phyloP scores from a whole-genome alignment of 2,329 filamentous ascomycete species.

The Sordariomycetes sp. region DNA sequence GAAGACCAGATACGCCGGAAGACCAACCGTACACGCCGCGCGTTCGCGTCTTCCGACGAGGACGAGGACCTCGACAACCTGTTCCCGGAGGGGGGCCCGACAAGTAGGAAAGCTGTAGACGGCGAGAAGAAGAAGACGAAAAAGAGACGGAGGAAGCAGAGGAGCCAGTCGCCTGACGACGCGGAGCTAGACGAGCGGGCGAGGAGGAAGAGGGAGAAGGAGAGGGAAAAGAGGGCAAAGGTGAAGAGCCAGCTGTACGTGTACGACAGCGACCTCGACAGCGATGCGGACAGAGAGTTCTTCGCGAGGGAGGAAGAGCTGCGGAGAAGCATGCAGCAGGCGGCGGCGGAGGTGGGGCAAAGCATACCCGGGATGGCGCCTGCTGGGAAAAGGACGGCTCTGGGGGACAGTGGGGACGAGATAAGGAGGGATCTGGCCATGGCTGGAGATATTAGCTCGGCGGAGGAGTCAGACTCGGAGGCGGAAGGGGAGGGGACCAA shows the following conservation, averaged over 20 bases:
- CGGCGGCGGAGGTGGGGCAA: slow-evolving; percentile 4
- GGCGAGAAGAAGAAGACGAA: slow-evolving; percentile 44
- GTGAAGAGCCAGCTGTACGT: slow-evolving; percentile 83
- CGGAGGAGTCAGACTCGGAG: slow-evolving; percentile 5
- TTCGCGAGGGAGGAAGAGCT: slow-evolving; percentile 61
- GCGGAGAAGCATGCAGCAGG: slow-evolving; percentile 9
- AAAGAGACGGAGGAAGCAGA: slow-evolving; percentile 32
- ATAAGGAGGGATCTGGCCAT: slow-evolving; percentile 14
- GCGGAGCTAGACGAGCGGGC: slow-evolving; percentile 56
- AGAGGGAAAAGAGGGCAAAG: slow-evolving; percentile 65
- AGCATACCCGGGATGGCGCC: slow-evolving; percentile 36
- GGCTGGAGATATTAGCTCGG: slow-evolving; percentile 14
- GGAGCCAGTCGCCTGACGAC: slow-evolving; percentile 35
- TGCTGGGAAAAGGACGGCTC: slow-evolving; percentile 25
- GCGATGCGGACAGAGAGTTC: slow-evolving; percentile 59
- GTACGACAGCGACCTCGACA: slow-evolving; percentile 72
- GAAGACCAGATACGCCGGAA: slow-evolving; percentile 73
- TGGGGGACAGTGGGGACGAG: slow-evolving; percentile 17
- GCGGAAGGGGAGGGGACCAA: slow-evolving; percentile 17
- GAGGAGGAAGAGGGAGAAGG: slow-evolving; percentile 50
- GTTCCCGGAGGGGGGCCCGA: slow-evolving; percentile 61
- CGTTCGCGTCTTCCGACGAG: slow-evolving; percentile 54
- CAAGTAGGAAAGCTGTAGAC: slow-evolving; percentile 40
- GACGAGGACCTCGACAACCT: slow-evolving; percentile 42
- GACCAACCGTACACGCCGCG: slow-evolving; percentile 23